Base-by-base conservation (phyloP, 352 stramenopile genomes). In the Phytophthora uliginosa region DNA sequence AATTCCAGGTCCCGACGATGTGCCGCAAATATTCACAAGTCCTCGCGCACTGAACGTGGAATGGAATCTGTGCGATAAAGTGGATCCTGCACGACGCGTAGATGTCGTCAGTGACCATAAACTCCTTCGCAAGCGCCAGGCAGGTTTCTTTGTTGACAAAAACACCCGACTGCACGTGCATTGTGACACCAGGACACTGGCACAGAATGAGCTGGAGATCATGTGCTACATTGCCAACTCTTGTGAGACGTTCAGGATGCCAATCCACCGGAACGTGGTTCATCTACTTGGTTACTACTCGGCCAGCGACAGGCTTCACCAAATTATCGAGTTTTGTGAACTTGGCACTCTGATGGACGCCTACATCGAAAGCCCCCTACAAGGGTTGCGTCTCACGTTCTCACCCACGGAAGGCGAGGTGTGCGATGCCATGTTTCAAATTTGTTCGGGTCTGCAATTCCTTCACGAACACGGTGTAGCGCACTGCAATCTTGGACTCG, bases 361-460 rank as follows among this genome's bases (percentile, higher is more conserved):
- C 2, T 90, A 90, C 66, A 88, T 92, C 36, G 48, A 77, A 34
- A 74, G 74, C 20, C 78, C 83, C 0, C 75, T 78, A 50, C 73
- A 85, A 31, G 63, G 82, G n/a, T 60, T 90, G 17, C 71, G 82
- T 12, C 63, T 90, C 7, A 78, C 73, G 9, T 77, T 76, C 8
- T 57, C 72, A 0, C 79, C 79, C 7, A 76, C 69, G 0, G 84
- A 89, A 69, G 54, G 54, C 8, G 81, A 92, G 50, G 72, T 89
- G n/a, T 82, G 80, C 10, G 74, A 87, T 40, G 70, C 71, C 18
- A 87, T 94, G 76, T 79, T 77, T 34, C 92, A 98, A 73, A 98
- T 99, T 79, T 89, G 96, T 62, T 92, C 88, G 0, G 84, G 77
- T 0, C 69, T 93, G 0, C 72, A 74, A 1, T 92, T 82, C 66